Evolutionary conservation across 2,329 filamentous ascomycete genomes (phyloP).

Genomic region (Byssothecium circinans): DNA sequence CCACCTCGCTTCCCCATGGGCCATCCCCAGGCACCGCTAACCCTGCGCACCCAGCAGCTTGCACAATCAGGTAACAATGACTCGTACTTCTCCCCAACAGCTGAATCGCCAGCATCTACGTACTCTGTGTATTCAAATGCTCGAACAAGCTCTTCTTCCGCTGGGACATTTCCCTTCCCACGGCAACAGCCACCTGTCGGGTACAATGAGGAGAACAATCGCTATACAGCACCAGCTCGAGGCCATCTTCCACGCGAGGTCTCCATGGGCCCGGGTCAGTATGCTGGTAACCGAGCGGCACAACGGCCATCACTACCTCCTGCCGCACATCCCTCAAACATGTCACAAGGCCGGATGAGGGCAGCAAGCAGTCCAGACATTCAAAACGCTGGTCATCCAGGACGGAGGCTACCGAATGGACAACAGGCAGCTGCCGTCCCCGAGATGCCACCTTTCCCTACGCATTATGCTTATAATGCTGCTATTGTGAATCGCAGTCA

Average conservation of each 20-base stretch:
- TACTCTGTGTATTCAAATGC: conserved; percentile 55
- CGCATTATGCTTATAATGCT: conserved; percentile 59
- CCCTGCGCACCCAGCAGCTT: conserved; percentile 66
- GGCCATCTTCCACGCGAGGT: conserved; percentile 77
- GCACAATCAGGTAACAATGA: conserved; percentile 71
- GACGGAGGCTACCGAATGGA: conserved; percentile 59
- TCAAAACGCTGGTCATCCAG: conserved; percentile 65
- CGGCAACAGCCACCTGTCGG: conserved; percentile 69
- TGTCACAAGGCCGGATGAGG: conserved; percentile 71
- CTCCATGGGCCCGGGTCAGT: conserved; percentile 63
- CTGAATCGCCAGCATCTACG: conserved; percentile 72
- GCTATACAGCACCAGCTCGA: conserved; percentile 83
- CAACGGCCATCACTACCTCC: conserved; percentile 80
- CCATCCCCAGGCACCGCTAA: conserved; percentile 59
- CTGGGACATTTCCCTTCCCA: conserved; percentile 78
- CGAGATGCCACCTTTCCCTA: conserved; percentile 58
- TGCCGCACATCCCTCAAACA: conserved; percentile 54
- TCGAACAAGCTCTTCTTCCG: conserved; percentile 70
- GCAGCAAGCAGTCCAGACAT: conserved; percentile 97
- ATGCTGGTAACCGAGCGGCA: conserved; percentile 63
- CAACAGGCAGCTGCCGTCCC: conserved; percentile 41
- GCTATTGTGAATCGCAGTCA: conserved; percentile 74
- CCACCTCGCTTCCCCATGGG: conserved; percentile 73
- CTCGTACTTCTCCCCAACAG: conserved; percentile 90
- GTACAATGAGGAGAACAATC: conserved; percentile 73